phyloP scores from a whole-genome alignment of 768 basidiomycete genomes.

The Coprinellus aureogranulatus region DNA sequence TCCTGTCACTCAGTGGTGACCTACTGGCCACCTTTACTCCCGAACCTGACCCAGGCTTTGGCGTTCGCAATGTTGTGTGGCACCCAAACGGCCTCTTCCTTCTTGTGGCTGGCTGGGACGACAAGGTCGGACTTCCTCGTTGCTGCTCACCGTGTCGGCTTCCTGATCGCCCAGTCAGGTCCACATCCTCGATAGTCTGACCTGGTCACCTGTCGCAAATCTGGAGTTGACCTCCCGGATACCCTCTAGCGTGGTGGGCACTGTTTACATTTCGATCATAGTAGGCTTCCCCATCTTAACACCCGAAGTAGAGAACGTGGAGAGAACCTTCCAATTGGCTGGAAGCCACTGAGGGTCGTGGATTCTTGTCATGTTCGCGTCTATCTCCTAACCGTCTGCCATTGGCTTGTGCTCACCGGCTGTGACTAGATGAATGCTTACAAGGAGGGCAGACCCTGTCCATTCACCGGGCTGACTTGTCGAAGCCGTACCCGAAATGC shows the following conservation, averaged over 20 bases:
- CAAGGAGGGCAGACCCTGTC: constrained; percentile 54
- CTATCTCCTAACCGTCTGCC: neutral
- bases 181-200: constrained; percentile 69
- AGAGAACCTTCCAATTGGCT: constrained; percentile 84
- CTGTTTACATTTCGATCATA: neutral
- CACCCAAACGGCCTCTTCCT: constrained; percentile 83
- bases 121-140: constrained; percentile 51
- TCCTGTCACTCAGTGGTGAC: constrained; percentile 66
- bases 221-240: constrained; percentile 63
- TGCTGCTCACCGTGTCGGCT: constrained; percentile 4
- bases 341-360: constrained; percentile 77
- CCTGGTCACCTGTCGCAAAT: constrained; percentile 66
- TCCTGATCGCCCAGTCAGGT: constrained; percentile 53
- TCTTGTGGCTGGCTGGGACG: constrained; percentile 85
- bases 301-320: constrained; percentile 76
- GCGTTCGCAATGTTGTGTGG: constrained; percentile 78
- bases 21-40: constrained; percentile 67
- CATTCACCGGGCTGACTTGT: constrained; percentile 51
- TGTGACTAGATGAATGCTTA: constrained; percentile 58
- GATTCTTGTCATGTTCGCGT: constrained; percentile 83
- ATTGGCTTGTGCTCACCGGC: neutral
- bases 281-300: neutral
- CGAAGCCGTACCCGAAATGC: constrained; percentile 62
- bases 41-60: constrained; percentile 76
- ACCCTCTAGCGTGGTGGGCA: constrained; percentile 53